A percentile compares a stretch with the other conserved stretches of the same genome.
phyloP scores from a whole-genome alignment of 441 rosid species.

The Daphne laureola region DNA sequence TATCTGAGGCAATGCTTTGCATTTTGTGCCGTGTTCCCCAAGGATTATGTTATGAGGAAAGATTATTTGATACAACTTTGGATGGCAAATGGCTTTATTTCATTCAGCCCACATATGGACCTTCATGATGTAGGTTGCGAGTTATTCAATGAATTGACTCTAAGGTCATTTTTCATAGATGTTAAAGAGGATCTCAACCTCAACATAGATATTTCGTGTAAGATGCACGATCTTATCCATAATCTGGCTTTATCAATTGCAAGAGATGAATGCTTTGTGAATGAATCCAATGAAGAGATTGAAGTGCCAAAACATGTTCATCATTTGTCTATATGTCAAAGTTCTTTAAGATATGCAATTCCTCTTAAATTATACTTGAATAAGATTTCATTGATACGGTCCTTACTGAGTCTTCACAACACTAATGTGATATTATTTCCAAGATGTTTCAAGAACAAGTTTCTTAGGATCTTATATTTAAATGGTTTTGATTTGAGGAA shows the following conservation, averaged over 20 bases:
- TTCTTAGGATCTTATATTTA: no score
- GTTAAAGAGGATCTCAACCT: background rate
- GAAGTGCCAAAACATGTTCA: no score
- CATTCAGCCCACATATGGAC: background rate
- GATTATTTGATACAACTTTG: constrained; percentile 6
- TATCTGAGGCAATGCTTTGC: constrained; percentile 5
- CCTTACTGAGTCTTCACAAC: no score
- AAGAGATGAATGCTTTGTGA: no score
- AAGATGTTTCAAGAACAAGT: no score
- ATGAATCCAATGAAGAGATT: no score
- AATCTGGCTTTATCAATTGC: background rate
- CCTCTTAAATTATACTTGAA: no score
- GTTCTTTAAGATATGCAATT: no score
- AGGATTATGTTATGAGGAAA: background rate
- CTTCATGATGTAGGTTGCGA: background rate
- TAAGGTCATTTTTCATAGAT: constrained; percentile 9
- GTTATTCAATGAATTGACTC: constrained; percentile 3
- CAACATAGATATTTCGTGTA: background rate
- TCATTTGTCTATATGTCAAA: no score
- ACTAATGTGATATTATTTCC: no score
- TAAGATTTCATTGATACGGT: no score
- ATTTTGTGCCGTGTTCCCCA: constrained; percentile 11
- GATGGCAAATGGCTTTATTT: constrained; percentile 11
- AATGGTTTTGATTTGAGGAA: no score
- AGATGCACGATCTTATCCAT: constrained; percentile 11